Evolutionary conservation across 2,329 filamentous ascomycete species (phyloP), one percentile per base, ranked within the genome.

Genomic region (Penicillium sp.): DNA sequence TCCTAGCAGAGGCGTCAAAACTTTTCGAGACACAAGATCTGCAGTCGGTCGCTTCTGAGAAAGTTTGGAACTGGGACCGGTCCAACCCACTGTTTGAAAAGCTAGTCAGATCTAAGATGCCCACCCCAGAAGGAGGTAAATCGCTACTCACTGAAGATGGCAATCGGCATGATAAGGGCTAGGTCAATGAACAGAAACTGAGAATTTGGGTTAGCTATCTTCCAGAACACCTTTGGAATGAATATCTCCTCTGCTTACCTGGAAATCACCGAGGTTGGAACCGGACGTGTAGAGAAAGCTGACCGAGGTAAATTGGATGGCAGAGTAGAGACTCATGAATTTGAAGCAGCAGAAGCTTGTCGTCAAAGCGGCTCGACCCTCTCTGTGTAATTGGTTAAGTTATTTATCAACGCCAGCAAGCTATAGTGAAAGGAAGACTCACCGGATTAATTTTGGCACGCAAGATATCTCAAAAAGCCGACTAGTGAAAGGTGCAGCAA

Each of bases 301-400:
- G 66, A 99, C 95, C 0, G 90, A 90, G 7, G 90, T 95, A 77
- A 99, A 99, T 72, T 99, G 94, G 60, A 99, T 99, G n/a, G 94
- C 93, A 2, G 92, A 97, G 77, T 99, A 99, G 60, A 99, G 76
- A 64, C 89, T 95, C 95, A 99, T 99, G 75, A 95, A 99, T 77
- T 97, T 99, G 82, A 99, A 99, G 77, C 94, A 99, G 76, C 90
- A 95, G 77, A 99, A 99, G 73, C 91, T 96, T 12, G 94, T 99
- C n/a, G 97, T 92, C 31, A 99, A 81, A 31, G 95, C 90, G 18
- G 93, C 93, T 57, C 95, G 86, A 18, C 94, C 94, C 77, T 99
- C 94, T 60, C 91, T 86, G 72, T 58, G 45, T 6, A 36, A 47
- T 23, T 33, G 21, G 24, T 66, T 62, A 70, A 56, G 39, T 48